Base-by-base conservation (phyloP, 164 flowering plant species). In the Malania oleifera region DNA sequence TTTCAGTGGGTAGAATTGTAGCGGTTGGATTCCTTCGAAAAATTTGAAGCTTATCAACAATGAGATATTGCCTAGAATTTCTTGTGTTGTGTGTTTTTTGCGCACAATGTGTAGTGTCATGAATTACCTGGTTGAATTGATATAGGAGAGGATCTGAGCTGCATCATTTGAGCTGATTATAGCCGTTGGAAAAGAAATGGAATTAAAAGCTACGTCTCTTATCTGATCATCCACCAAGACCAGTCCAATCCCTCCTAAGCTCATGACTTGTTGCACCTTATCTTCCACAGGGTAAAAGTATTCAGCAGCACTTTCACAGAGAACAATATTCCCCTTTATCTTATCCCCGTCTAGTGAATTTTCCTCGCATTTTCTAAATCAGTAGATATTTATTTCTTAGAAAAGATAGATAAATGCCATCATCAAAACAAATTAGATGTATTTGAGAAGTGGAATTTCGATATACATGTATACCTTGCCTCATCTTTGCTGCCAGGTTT, bases 121-220 rank as follows among this genome's bases (percentile, higher is more conserved):
- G n/a, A n/a, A n/a, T n/a, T 71, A 89, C 95, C 70, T 73, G 53
- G 83, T 82, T 40, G 95, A 80, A 53, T 87, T 84, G 49, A 91
- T 70, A 48, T 91, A 87, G 44, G 83, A 63, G 37, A 70, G 62
- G 38, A 87, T 73, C 14, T 67, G 59, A 0, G 24, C 51, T 10
- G 73, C 78, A 19, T 75, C 85, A 17, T 72, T 52, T 2, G 80
- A 72, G 58, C 77, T 56, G 52, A 91, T 66, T 5, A 73, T 68
- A 27, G 93, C 77, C 55, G 68, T 25, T 6, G 97, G 96, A 54
- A 72, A 71, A 50, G 38, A 11, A 3, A 70, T 77, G 34, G 49
- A 84, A 55, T 27, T 53, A 8, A 61, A 69, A 19, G 88, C 82
- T 0, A 77, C 81, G 13, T 60, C 29, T 46, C 67, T 69, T 31